Base-by-base conservation (phyloP, 208 protist species). In the Crithidia acanthocephali region DNA sequence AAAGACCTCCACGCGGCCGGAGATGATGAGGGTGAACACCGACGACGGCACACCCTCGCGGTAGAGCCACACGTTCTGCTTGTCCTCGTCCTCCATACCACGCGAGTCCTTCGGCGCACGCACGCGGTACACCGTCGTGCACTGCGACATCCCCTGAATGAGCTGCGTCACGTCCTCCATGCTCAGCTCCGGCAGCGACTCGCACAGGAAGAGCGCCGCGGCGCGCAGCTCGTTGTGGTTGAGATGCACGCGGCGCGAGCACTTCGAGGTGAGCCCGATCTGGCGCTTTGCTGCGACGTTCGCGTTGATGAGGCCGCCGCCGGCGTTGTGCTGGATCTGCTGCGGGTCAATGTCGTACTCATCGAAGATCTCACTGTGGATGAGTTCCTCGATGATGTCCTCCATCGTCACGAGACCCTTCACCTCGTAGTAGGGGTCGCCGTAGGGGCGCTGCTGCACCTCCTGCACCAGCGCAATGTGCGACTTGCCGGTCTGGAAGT, bases 361-460 rank as follows among this genome's bases (percentile, higher is more conserved):
- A 80, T 99, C 98, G 30, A 98, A 92, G 76, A 99, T 99, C 78
- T 99, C 98, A 58, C 96, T 97, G 74, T 97, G 89, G 71, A 99
- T 97, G 52, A 99, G 95, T 71, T 99, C 95, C 76, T 99, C 97
- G 57, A 99, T 97, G 40, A 99, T 84, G 71, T 99, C 98, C 72
- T 99, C 98, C 74, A 99, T 90, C 42, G 97, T 98, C 11, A 98
- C 92, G 56, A 99, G 91, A 61, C 98, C 98, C 53, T 98, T 91
- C 27, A 96, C 87, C 60, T 98, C 93, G 73, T 99, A 98, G 68
- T 94, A 95, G 22, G 97, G 97, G 80, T 98, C 97, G 27, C 95
- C 88, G 68, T 91, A 82, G 35, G 83, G 80, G 28, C 88, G 84
- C 66, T 95, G 86, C 72, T 95, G 85, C 35, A 98, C 93, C 74